Conservation (phyloP, 306 rosid genomes). For the Boehmeria nivea region DNA sequence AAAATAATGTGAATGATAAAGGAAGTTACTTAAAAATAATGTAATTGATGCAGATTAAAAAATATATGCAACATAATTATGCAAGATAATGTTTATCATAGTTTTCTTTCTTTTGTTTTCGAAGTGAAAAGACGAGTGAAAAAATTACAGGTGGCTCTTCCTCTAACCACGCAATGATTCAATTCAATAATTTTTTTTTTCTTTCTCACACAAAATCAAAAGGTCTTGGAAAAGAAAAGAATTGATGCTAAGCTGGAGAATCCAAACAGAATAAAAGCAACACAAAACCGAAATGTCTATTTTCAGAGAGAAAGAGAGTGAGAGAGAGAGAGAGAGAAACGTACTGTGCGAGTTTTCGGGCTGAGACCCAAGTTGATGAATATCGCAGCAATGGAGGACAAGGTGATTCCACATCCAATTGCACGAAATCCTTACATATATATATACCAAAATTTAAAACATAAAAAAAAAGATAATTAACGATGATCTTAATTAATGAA, state of each 20-base stretch:
- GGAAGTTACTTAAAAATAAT: too few species aligned
- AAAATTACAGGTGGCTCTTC: too few species aligned
- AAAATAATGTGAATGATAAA: too few species aligned
- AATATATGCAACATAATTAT: too few species aligned
- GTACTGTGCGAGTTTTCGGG: slow-evolving; percentile 57
- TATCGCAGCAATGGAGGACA: slow-evolving; percentile 35
- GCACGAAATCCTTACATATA: slow-evolving; percentile 60
- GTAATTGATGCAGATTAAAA: too few species aligned
- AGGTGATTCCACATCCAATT: slow-evolving; percentile 45
- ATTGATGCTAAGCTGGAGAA: neutral
- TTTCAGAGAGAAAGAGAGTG: neutral
- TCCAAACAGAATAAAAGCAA: neutral
- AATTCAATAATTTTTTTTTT: too few species aligned
- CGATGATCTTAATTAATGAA: too few species aligned
- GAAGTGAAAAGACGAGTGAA: too few species aligned
- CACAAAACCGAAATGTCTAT: neutral
- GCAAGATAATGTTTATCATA: too few species aligned
- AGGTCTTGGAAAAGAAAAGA: neutral
- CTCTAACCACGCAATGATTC: too few species aligned
- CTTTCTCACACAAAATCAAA: too few species aligned
- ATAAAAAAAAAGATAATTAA: neutral
- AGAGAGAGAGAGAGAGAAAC: slow-evolving; percentile 5
- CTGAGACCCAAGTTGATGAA: slow-evolving; percentile 59
- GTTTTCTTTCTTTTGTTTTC: too few species aligned
- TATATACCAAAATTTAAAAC: neutral